Base-by-base conservation (phyloP, 2,329 filamentous ascomycete species). In the Phaeosphaeria sp. region DNA sequence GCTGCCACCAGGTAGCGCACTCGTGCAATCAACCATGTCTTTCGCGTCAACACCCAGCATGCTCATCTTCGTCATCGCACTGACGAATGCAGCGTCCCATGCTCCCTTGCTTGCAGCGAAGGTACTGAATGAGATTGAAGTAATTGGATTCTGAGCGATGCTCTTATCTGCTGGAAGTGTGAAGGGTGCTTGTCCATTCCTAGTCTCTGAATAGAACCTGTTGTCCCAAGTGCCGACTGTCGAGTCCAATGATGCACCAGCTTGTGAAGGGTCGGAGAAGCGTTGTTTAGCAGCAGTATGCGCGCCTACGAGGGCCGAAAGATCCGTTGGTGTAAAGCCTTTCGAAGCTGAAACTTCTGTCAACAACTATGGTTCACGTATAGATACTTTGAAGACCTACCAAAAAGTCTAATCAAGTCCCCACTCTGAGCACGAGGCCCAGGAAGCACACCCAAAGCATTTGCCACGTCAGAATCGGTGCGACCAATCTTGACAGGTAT, bases 251-350 rank as follows among this genome's bases (percentile, higher is more conserved):
- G 68, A 17, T 11, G 69, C 64, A 1, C 71, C 70, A 0, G 66
- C 64, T 11, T 56, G 40, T 3, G 73, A 62, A 3, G 73, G 69
- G 24, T 73, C 65, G 18, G 59, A 58, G 52, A 43, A 22, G 51
- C 67, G 68, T 53, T 78, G 74, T 30, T 69, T 74, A 1, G 72
- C 72, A 2, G 74, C 55, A 1, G 67, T 73, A 61, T 79, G 77
- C 5, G 76, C 75, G 33, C 77, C 77, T 44, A 78, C 62, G 6
- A 79, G 66, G 17, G 77, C 77, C 6, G 74, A 73, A n/a, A 79
- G 74, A 43, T 78, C 77, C 17, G 55, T 62, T 20, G 74, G 65
- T 2, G 67, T 62, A 64, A 79, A 77, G 25, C 75, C 76, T 48
- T 77, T 78, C 25, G 68, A 69, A 45, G 65, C 66, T 68, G 42